Conservation (phyloP, 768 basidiomycete species). For the Postia placenta region DNA sequence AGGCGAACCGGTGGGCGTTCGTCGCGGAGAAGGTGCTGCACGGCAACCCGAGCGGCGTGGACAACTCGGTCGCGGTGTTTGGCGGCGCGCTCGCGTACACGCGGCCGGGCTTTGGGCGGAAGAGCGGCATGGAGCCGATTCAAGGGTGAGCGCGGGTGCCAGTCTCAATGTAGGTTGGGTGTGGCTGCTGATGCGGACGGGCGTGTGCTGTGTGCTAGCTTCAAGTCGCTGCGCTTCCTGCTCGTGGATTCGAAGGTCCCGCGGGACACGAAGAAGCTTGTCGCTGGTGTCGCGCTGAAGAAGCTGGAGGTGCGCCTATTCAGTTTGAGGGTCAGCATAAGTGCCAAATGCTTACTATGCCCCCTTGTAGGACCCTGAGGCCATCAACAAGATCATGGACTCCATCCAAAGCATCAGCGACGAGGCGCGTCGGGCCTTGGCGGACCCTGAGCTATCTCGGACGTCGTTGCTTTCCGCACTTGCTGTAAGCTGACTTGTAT, state of each 20-base stretch:
- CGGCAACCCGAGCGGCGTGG: constrained; percentile 95
- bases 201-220: too few relatives aligned
- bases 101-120: constrained; percentile 68
- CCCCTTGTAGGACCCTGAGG: constrained; percentile 78
- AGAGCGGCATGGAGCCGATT: constrained; percentile 79
- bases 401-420: constrained; percentile 84
- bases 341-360: too few relatives aligned
- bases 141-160: constrained; percentile 66
- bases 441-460: constrained; percentile 68
- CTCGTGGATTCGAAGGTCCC: constrained; percentile 92
- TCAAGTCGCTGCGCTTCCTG: constrained; percentile 85
- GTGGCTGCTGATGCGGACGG: neutral
- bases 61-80: constrained; percentile 89
- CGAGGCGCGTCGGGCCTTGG: constrained; percentile 69
- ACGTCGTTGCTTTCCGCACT: constrained; percentile 57
- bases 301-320: constrained; percentile 51
- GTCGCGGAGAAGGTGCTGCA: constrained; percentile 93
- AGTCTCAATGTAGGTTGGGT: neutral
- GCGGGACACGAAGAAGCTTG: constrained; percentile 90
- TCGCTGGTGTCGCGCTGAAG: constrained; percentile 79
- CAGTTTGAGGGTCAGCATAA: too few relatives aligned
- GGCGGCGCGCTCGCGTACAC: constrained; percentile 93
- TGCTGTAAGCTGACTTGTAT: constrained; percentile 44
- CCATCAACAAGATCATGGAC: constrained; percentile 69
- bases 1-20: constrained; percentile 92